phyloP scores from a whole-genome alignment of 345 rosid genomes.

The Reutealis trisperma region DNA sequence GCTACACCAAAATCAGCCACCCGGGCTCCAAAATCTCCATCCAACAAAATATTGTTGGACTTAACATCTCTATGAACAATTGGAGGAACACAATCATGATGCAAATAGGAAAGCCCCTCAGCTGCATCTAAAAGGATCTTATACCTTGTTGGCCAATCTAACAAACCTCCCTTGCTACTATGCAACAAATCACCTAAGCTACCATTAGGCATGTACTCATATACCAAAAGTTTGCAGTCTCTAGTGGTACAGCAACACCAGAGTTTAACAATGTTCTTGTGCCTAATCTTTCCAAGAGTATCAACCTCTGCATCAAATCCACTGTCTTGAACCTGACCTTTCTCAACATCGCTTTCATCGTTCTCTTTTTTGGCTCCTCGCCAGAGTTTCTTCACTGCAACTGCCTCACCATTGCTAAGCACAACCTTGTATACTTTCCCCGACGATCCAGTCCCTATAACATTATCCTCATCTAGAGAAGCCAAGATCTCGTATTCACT shows the following conservation, averaged over 20 bases:
- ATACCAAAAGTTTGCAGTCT: conserved; percentile 95
- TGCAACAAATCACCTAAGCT: conserved; percentile 96
- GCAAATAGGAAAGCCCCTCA: conserved; percentile 92
- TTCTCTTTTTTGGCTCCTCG: conserved; percentile 53
- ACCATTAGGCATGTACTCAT: conserved; percentile 95
- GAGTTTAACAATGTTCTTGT: conserved; percentile 93
- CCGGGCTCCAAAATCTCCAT: conserved; percentile 87
- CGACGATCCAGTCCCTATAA: conserved; percentile 83
- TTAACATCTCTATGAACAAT: conserved; percentile 97
- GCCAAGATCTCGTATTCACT: conserved; percentile 87
- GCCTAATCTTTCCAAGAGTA: conserved; percentile 95
- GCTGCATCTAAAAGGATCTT: conserved; percentile 86
- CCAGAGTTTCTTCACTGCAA: conserved; percentile 96
- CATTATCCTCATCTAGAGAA: conserved; percentile 87
- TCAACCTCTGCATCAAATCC: conserved; percentile 85
- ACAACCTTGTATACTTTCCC: conserved; percentile 96
- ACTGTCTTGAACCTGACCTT: conserved; percentile 63
- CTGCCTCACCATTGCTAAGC: conserved; percentile 74
- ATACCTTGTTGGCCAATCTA: conserved; percentile 86
- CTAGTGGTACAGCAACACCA: conserved; percentile 93
- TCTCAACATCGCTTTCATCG: conserved; percentile 58
- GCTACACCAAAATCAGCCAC: conserved; percentile 98
- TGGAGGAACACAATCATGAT: conserved; percentile 91
- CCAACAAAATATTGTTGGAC: conserved; percentile 90
- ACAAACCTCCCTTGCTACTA: conserved; percentile 72